phyloP scores from a whole-genome alignment of 208 protist species.

The Trypanosoma cruzi region DNA sequence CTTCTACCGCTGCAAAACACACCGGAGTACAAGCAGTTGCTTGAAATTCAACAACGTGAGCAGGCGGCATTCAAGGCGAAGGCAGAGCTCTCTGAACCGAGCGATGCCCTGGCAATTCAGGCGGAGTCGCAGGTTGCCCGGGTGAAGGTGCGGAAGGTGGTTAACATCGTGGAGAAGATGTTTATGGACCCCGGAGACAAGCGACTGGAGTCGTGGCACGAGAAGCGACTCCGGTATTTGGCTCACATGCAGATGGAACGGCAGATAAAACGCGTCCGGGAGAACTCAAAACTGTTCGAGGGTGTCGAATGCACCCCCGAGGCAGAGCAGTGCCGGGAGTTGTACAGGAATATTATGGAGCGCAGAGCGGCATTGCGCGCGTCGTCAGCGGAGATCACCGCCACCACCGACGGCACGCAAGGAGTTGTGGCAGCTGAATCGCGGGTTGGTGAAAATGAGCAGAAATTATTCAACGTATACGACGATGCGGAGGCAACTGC shows the following conservation, averaged over 20 bases:
- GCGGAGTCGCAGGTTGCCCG: constrained; percentile 39
- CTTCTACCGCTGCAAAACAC: constrained; percentile 72
- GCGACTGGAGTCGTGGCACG: constrained; percentile 63
- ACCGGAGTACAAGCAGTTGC: constrained; percentile 69
- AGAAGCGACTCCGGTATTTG: constrained; percentile 80
- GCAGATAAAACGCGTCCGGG: constrained; percentile 75
- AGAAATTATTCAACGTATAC: constrained; percentile 49
- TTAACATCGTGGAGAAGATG: constrained; percentile 79
- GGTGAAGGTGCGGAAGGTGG: constrained; percentile 42
- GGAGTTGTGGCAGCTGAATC: not conserved
- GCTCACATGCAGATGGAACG: constrained; percentile 85
- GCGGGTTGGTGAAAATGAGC: not conserved
- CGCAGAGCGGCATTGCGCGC: constrained; percentile 22
- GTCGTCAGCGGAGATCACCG: not conserved
- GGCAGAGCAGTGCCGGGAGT: constrained; percentile 48
- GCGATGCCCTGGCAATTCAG: constrained; percentile 25
- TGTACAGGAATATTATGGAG: constrained; percentile 54
- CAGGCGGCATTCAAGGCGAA: constrained; percentile 26
- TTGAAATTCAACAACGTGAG: constrained; percentile 57
- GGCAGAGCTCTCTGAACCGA: not conserved
- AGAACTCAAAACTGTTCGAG: constrained; percentile 68
- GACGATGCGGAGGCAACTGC: constrained; percentile 54
- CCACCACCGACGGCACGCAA: not conserved
- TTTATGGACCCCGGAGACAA: constrained; percentile 76
- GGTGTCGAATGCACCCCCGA: constrained; percentile 60